Conservation (phyloP, 306 rosid genomes). For the Ceratonia siliqua region DNA sequence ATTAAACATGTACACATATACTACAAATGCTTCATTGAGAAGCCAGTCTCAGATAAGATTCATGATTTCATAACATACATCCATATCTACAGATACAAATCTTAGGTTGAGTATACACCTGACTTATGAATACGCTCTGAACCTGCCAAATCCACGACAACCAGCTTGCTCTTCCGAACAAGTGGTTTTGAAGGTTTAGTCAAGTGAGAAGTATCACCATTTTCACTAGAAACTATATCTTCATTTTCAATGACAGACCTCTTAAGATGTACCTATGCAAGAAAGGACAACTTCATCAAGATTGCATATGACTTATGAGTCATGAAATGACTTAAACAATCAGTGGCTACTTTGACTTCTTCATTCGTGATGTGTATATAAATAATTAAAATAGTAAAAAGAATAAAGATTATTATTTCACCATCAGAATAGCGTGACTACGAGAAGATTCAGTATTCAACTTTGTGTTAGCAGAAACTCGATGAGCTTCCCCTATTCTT, state of each 20-base stretch:
- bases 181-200: slow-evolving; percentile 77
- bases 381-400: slow-evolving; percentile 13
- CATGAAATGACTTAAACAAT: slow-evolving; percentile 18
- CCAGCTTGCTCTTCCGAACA: slow-evolving; percentile 89
- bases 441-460: slow-evolving; percentile 96
- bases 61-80: slow-evolving; percentile 19
- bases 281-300: slow-evolving; percentile 40
- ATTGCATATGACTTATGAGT: slow-evolving; percentile 30
- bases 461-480: slow-evolving; percentile 91
- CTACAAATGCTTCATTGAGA: slow-evolving; percentile 22
- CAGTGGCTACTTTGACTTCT: slow-evolving; percentile 10
- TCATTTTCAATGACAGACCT: slow-evolving; percentile 76
- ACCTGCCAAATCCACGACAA: slow-evolving; percentile 97
- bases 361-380: slow-evolving; percentile 19
- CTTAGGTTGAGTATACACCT: slow-evolving; percentile 54
- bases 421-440: slow-evolving; percentile 96
- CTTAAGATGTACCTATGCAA: slow-evolving; percentile 77
- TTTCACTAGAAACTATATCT: slow-evolving; percentile 58
- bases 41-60: slow-evolving; percentile 11
- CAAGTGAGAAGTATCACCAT: slow-evolving; percentile 70
- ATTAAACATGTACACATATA: slow-evolving; percentile 17
- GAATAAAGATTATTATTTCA: slow-evolving; percentile 45
- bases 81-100: slow-evolving; percentile 1
- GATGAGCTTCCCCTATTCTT: slow-evolving; percentile 87
- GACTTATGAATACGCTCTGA: slow-evolving; percentile 96